Conservation (phyloP, 2,329 filamentous ascomycete species). For the Fusarium sp. region DNA sequence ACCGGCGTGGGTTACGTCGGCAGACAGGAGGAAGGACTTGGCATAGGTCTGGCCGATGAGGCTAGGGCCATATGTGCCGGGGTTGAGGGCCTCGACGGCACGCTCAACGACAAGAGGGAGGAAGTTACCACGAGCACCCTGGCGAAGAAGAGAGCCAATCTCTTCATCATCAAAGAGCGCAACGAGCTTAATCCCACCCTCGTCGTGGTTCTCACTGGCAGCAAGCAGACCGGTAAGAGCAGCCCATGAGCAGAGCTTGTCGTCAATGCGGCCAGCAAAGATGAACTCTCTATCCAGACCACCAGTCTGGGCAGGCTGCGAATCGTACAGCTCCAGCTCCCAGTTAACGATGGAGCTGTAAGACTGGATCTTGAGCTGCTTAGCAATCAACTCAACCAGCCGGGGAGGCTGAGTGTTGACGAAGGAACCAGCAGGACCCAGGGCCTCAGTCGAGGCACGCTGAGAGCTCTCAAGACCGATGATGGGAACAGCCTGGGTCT, state of each 20-base stretch:
- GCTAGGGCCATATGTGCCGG: constrained; percentile 65
- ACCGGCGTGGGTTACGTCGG: constrained; percentile 93
- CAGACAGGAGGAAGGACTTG: constrained; percentile 90
- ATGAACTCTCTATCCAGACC: constrained; percentile 94
- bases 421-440: constrained; percentile 79
- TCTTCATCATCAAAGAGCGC: constrained; percentile 98
- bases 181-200: constrained; percentile 86
- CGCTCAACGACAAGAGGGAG: constrained; percentile 85
- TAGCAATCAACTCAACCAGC: constrained; percentile 85
- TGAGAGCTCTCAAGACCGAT: constrained; percentile 84
- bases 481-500: constrained; percentile 95
- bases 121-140: constrained; percentile 92
- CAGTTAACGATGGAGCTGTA: constrained; percentile 87
- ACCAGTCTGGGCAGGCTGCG: constrained; percentile 84
- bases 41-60: constrained; percentile 86
- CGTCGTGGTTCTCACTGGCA: constrained; percentile 66
- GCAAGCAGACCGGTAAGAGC: constrained; percentile 87
- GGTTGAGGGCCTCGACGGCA: constrained; percentile 76
- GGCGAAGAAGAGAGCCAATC: constrained; percentile 89
- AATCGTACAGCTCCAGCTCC: constrained; percentile 96
- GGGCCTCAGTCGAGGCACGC: constrained; percentile 51
- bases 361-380: constrained; percentile 78
- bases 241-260: constrained; percentile 96
- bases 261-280: constrained; percentile 94
- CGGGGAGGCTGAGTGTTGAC: constrained; percentile 85